Base-by-base conservation (phyloP, 2,329 filamentous ascomycete species). In the Elsinoe ampelina region DNA sequence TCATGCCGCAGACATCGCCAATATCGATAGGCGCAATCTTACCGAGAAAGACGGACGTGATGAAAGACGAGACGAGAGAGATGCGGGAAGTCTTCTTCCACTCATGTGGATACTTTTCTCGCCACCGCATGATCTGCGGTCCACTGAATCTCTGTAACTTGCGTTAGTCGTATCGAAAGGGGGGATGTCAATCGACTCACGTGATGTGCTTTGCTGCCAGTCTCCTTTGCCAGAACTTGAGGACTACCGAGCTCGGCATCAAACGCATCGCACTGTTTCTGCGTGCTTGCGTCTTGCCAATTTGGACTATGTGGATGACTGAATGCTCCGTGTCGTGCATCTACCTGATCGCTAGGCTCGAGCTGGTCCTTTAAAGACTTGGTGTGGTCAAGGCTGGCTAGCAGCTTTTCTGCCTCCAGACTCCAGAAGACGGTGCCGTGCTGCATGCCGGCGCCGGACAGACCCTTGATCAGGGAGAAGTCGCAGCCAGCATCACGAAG, bases 371-470 rank as follows among this genome's bases (percentile, higher is more conserved):
- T 78, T 47, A 97, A 74, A 0, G 78, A 73, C 67, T 80, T 80
- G 17, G 72, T 72, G 2, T 78, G 68, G 62, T 88, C 77, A 42
- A 97, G 73, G 11, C 66, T 73, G 3, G 69, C 73, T 42, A 97
- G 78, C 42, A 86, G 66, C 6, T 71, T 66, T 67, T 87, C 86
- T 5, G 88, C 91, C 57, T 83, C 74, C 43, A 75, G 70, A 58
- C 81, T 86, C 92, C 92, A 97, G 74, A 93, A 97, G 26, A 97
- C 90, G 69, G 92, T 97, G 34, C 93, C 93, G 72, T 97, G 93
- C 77, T 98, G 93, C 80, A 97, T 95, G 56, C 93, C 91, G 13
- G 92, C 91, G 61, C 90, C 93, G 66, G 88, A 92, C 63, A 98
- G 80, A 30, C 89, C 92, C 66, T 81, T 83, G 61, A 98, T 83